Percentiles rank a stretch among this genome's conserved stretches.
Conservation (phyloP, 305 asterid species). For the Solanum hybrid region DNA sequence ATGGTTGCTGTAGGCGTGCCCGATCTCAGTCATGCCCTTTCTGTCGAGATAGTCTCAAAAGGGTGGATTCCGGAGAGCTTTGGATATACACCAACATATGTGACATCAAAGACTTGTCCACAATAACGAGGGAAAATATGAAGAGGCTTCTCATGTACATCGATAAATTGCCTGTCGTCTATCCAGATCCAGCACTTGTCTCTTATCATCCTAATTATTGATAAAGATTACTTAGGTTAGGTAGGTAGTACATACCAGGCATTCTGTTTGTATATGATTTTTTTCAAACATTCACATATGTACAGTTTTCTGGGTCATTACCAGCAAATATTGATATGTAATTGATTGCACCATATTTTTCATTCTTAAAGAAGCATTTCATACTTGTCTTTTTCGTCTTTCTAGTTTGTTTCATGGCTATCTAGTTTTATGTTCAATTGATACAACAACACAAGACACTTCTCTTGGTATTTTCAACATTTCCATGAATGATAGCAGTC, state of each 20-base stretch:
- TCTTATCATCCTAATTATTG: slow-evolving; percentile 20
- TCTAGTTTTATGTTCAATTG: background rate
- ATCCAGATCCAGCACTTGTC: slow-evolving; percentile 22
- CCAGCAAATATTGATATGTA: background rate
- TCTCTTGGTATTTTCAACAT: background rate
- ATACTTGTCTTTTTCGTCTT: background rate
- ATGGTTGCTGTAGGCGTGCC: slow-evolving; percentile 21
- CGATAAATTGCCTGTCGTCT: slow-evolving; percentile 28
- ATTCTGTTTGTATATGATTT: background rate
- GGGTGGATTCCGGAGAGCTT: slow-evolving; percentile 30
- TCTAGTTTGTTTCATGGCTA: background rate
- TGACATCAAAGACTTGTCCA: slow-evolving; percentile 24
- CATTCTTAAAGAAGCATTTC: background rate
- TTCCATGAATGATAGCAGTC: background rate
- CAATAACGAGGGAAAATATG: slow-evolving; percentile 29
- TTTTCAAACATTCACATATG: background rate
- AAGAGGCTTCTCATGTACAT: slow-evolving; percentile 35
- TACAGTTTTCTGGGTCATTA: background rate
- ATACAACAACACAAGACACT: background rate
- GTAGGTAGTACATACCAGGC: background rate
- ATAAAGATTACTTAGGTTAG: slow-evolving; percentile 8
- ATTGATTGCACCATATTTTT: background rate
- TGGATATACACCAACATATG: slow-evolving; percentile 33
- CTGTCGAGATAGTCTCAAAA: slow-evolving; percentile 34
- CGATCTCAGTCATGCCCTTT: slow-evolving; percentile 43